Base-by-base conservation (phyloP, 1,284 basidiomycete genomes). In the Ceratobasidium papillatum region DNA sequence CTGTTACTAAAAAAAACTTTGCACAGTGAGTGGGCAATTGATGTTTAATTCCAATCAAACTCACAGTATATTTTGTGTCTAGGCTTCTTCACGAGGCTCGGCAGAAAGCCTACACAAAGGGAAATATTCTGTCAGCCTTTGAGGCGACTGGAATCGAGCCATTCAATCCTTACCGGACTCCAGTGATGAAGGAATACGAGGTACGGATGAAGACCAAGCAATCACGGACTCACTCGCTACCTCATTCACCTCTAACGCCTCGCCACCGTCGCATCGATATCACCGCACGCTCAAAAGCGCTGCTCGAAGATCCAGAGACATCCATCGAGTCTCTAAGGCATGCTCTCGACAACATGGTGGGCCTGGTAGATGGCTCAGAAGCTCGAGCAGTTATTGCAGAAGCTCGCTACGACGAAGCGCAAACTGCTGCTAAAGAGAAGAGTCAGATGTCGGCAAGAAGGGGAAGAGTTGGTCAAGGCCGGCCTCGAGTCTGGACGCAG, bases 81-180 rank as follows among this genome's bases (percentile, higher is more conserved):
- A 63, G 62, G 30, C 22, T 63, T 45, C 12, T 63, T 1, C 62
- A 63, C 17, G 7, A 63, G 30, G 62, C 62, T 63, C 27, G 38
- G 25, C 41, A 47, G 41, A 25, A 30, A 17, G 45, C 62, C 4
- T 63, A 63, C 25, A 63, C 62, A 27, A 25, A 63, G 22, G 41
- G 47, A 19, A 25, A 27, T 2, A 63, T 63, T 30, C 7, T 49
- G 30, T 63, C 62, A 11, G 61, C 61, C 5, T 63, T 63, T 63
- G 62, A 63, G 27, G 62, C 41, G 14, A 63, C 62, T 30, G 62
- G 62, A 45, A 63, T 63, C 43, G 27, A 63, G 22, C 62, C 45
- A 17, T 63, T 63, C 27, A 32, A 63, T 25, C 41, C 62, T 14
- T 63, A 47, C 27, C 41, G 45, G 36, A 49, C 62, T 14, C 9